Percentiles rank a stretch among this genome's conserved stretches.
Conservation (phyloP, 164 flowering plant species). For the Annona squamosa region DNA sequence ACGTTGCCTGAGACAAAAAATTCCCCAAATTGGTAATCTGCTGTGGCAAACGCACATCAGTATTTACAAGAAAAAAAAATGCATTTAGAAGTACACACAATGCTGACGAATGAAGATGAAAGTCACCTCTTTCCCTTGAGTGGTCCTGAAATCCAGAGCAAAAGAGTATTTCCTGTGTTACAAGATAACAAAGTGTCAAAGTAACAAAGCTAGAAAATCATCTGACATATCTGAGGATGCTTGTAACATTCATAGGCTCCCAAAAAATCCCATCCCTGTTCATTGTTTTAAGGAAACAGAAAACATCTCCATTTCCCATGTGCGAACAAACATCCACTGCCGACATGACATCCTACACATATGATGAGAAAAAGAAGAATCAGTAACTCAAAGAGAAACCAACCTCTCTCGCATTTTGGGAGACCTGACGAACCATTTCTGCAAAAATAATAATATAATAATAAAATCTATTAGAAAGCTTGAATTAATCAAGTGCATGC, state of each 20-base stretch:
- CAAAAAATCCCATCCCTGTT: too few relatives aligned
- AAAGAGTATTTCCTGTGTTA: slow-evolving; percentile 43
- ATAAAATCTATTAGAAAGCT: background rate
- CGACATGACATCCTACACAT: background rate
- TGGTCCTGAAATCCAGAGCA: slow-evolving; percentile 45
- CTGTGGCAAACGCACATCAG: background rate
- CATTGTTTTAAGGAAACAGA: too few relatives aligned
- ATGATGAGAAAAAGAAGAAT: background rate
- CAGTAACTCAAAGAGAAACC: slow-evolving; percentile 15
- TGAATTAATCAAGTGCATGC: background rate
- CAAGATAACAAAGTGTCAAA: background rate
- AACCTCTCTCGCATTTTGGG: slow-evolving; percentile 44
- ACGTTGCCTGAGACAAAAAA: too few relatives aligned
- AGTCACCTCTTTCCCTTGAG: slow-evolving; percentile 43
- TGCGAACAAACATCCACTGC: background rate
- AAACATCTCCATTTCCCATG: background rate
- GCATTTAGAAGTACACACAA: background rate
- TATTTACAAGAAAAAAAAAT: too few relatives aligned
- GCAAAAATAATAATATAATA: slow-evolving; percentile 17
- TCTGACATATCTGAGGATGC: too few relatives aligned
- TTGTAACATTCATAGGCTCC: too few relatives aligned
- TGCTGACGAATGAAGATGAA: background rate
- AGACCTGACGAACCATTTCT: slow-evolving; percentile 39
- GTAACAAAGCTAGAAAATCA: too few relatives aligned
- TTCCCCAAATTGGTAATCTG: too few relatives aligned